These are phyloP conservation scores for Sambucus nigra DNA, from an alignment of 129 eudicot species.

Conservation along the genomic window DNA sequence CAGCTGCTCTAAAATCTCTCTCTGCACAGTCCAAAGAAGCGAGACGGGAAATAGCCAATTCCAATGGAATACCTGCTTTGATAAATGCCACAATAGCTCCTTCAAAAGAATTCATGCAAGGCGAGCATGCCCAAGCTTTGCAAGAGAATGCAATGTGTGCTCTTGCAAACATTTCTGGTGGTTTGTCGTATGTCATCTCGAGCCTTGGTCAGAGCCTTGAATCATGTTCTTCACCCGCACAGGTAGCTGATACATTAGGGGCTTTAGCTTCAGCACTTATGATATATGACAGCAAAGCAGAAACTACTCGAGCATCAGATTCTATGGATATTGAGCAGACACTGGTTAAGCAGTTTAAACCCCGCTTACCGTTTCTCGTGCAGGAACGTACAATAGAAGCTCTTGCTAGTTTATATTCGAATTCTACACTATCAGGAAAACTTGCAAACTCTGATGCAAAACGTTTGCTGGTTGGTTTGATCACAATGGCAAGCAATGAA, in stretches of 20 bases:
- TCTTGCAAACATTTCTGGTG: slow-evolving; percentile 98
- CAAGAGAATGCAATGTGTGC: slow-evolving; percentile 99
- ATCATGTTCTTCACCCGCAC: slow-evolving; percentile 89
- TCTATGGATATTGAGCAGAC: slow-evolving; percentile 80
- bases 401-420: slow-evolving; percentile 96
- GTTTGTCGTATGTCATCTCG: slow-evolving; percentile 89
- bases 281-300: slow-evolving; percentile 94
- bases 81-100: slow-evolving; percentile 99
- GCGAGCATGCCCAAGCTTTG: slow-evolving; percentile 96
- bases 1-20: slow-evolving; percentile 86
- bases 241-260: slow-evolving; percentile 89
- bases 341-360: slow-evolving; percentile 69
- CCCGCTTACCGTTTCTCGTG: slow-evolving; percentile 65
- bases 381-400: slow-evolving; percentile 99
- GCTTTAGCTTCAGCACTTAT: slow-evolving; percentile 98
- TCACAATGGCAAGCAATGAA: slow-evolving; percentile 94
- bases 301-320: slow-evolving; percentile 69
- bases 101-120: slow-evolving; percentile 98
- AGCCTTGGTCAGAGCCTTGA: slow-evolving; percentile 98
- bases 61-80: slow-evolving; percentile 82
- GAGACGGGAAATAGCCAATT: slow-evolving; percentile 69
- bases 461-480: slow-evolving; percentile 89
- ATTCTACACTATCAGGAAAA: slow-evolving; percentile 59
- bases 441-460: slow-evolving; percentile 89
- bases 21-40: slow-evolving; percentile 97